phyloP scores from a whole-genome alignment of 2,329 filamentous ascomycete species.

The Acrocalymma vagum region DNA sequence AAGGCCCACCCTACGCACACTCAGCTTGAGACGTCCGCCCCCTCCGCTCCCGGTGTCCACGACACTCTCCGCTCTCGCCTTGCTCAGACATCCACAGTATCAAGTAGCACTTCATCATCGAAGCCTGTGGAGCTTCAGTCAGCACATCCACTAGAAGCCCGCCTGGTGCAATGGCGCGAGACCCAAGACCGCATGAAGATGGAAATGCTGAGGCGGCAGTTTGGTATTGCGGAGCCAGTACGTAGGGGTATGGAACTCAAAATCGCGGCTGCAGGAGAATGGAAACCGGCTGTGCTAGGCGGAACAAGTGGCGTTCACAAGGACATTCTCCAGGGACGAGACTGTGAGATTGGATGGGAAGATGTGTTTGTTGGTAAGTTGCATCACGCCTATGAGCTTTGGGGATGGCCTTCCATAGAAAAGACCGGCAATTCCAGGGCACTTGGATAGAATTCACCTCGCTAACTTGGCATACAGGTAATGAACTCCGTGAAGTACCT shows the following conservation, averaged over 20 bases:
- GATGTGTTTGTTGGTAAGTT: slow-evolving; percentile 81
- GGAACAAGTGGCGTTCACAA: slow-evolving; percentile 78
- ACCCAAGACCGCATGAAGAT: slow-evolving; percentile 90
- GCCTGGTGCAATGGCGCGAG: slow-evolving; percentile 87
- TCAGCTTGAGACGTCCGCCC: slow-evolving; percentile 69
- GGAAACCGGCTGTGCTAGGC: slow-evolving; percentile 76
- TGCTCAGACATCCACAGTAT: slow-evolving; percentile 59
- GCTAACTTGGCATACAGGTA: slow-evolving; percentile 53
- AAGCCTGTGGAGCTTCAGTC: slow-evolving; percentile 62
- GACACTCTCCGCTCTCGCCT: slow-evolving; percentile 90
- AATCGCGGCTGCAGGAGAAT: slow-evolving; percentile 82
- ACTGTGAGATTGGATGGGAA: slow-evolving; percentile 86
- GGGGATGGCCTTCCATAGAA: not conserved
- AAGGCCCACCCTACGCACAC: slow-evolving; percentile 66
- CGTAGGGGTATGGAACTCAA: slow-evolving; percentile 94
- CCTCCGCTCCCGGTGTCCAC: slow-evolving; percentile 91
- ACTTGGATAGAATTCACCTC: not conserved
- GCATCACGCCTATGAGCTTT: not conserved
- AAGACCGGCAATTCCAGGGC: slow-evolving; percentile 7
- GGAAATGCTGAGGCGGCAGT: slow-evolving; percentile 84
- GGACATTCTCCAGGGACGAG: slow-evolving; percentile 84
- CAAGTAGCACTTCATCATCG: slow-evolving; percentile 31
- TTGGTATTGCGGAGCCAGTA: slow-evolving; percentile 92
- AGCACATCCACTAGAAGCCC: slow-evolving; percentile 88
- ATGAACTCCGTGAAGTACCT: slow-evolving; percentile 74